Evolutionary conservation across 2,329 filamentous ascomycete genomes (phyloP).

Genomic region (Alternaria sp.): DNA sequence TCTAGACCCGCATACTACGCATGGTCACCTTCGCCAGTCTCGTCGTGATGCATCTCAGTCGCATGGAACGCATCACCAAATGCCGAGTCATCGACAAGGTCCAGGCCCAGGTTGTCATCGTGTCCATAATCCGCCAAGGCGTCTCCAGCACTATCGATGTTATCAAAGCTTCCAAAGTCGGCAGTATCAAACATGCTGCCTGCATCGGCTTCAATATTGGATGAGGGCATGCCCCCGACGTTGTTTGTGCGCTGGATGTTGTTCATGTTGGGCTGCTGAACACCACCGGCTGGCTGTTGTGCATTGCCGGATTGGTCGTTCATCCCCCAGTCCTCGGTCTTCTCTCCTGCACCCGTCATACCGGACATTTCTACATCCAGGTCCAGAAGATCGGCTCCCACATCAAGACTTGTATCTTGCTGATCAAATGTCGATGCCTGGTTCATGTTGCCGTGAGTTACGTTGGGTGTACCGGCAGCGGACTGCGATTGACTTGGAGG

Average conservation of each 20-base stretch:
- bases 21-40: conserved; percentile 41
- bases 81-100: conserved; percentile 51
- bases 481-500: conserved; percentile 67
- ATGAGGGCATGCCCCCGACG: conserved; percentile 27
- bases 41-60: conserved; percentile 47
- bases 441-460: conserved; percentile 32
- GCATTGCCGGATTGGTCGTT: conserved; percentile 34
- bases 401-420: conserved; percentile 37
- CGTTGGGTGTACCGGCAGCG: conserved; percentile 64
- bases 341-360: conserved; percentile 54
- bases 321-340: conserved; percentile 51
- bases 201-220: conserved; percentile 41
- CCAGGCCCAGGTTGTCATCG: conserved; percentile 50
- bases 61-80: conserved; percentile 54
- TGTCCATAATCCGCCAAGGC: conserved; percentile 51
- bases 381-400: conserved; percentile 49
- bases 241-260: conserved; percentile 30
- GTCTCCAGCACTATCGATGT: conserved; percentile 52
- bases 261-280: conserved; percentile 29
- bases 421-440: conserved; percentile 40
- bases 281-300: conserved; percentile 30
- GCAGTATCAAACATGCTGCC: conserved; percentile 51
- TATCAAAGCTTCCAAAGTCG: conserved; percentile 50
- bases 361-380: conserved; percentile 67
- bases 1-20: conserved; percentile 25